These are phyloP conservation scores for Saccharomycopsis crataegensis DNA, from an alignment of 1,139 yeast species.

Conservation along the genomic window DNA sequence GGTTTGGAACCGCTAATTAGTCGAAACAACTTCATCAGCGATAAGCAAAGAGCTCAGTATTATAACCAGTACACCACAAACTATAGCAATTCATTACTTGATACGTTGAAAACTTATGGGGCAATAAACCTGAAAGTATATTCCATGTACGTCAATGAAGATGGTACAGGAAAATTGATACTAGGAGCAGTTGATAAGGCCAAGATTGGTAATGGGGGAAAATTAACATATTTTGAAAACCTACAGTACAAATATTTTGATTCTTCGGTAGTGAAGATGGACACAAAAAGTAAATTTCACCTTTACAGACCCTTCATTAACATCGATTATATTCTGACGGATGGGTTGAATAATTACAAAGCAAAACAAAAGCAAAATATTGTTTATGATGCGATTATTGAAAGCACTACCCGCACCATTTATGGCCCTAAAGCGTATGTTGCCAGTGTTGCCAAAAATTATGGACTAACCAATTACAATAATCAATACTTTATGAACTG, in stretches of 20 bases:
- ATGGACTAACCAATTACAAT: slow-evolving; percentile 5
- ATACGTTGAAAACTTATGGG: slow-evolving; percentile 8
- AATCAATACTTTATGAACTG: slow-evolving; percentile 15
- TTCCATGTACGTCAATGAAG: slow-evolving; percentile 13
- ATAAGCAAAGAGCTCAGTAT: slow-evolving; percentile 5
- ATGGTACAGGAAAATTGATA: slow-evolving; percentile 13
- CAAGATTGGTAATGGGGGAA: background rate
- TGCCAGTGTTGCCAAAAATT: slow-evolving; percentile 9
- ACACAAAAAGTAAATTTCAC: slow-evolving; percentile 3
- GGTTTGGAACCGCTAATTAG: slow-evolving; percentile 6
- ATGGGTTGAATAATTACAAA: slow-evolving; percentile 8
- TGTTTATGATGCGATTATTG: slow-evolving; percentile 14
- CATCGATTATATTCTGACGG: slow-evolving; percentile 4
- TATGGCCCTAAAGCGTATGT: slow-evolving; percentile 14
- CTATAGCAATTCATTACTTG: slow-evolving; percentile 3
- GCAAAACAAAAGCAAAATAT: background rate
- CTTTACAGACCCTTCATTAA: slow-evolving; percentile 11
- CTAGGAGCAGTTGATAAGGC: slow-evolving; percentile 15
- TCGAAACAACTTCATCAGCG: slow-evolving; percentile 4
- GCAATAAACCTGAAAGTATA: slow-evolving; percentile 6
- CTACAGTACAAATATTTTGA: slow-evolving; percentile 5
- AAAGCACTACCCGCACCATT: slow-evolving; percentile 15
- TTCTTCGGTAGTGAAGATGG: slow-evolving; percentile 7
- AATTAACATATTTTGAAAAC: slow-evolving; percentile 9
- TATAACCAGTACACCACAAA: slow-evolving; percentile 3